phyloP scores from a whole-genome alignment of 75 land plant species.

The Cupressus sempervirens region DNA sequence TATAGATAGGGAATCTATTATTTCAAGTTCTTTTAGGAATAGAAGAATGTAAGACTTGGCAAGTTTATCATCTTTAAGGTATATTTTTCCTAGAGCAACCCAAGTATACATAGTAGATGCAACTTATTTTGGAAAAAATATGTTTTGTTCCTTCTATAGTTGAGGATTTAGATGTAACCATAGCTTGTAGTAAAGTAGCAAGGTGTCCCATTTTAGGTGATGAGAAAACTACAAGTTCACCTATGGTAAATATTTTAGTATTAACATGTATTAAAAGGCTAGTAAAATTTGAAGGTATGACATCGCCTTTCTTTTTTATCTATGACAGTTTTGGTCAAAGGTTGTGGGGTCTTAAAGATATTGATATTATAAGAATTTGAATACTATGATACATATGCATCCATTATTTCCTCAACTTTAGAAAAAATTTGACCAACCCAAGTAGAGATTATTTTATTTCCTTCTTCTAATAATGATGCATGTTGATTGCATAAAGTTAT shows the following conservation, averaged over 20 bases:
- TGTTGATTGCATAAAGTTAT: constrained; percentile 71
- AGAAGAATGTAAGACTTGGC: constrained; percentile 84
- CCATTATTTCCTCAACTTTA: constrained; percentile 52
- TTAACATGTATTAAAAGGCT: constrained; percentile 19
- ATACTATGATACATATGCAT: constrained; percentile 37
- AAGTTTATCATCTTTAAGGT: constrained; percentile 72
- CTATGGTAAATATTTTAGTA: constrained; percentile 35
- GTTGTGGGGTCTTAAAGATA: constrained; percentile 37
- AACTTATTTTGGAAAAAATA: constrained; percentile 1
- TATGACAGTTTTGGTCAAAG: constrained; percentile 8
- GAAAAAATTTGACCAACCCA: constrained; percentile 65
- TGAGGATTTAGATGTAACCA: constrained; percentile 16
- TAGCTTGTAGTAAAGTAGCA: constrained; percentile 23
- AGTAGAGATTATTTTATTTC: constrained; percentile 48
- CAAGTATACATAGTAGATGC: constrained; percentile 38
- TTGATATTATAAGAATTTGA: constrained; percentile 20
- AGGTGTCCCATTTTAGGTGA: constrained; percentile 18
- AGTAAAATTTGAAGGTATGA: constrained; percentile 10
- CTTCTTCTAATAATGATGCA: constrained; percentile 55
- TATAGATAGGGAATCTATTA: constrained; percentile 60
- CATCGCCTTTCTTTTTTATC: constrained; percentile 14
- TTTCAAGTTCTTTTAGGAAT: constrained; percentile 87
- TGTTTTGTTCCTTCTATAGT: neutral
- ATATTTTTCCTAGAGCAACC: constrained; percentile 83
- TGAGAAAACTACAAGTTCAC: constrained; percentile 37